Conservation (phyloP, 352 stramenopile species). For the Globisporangium alternatum region DNA sequence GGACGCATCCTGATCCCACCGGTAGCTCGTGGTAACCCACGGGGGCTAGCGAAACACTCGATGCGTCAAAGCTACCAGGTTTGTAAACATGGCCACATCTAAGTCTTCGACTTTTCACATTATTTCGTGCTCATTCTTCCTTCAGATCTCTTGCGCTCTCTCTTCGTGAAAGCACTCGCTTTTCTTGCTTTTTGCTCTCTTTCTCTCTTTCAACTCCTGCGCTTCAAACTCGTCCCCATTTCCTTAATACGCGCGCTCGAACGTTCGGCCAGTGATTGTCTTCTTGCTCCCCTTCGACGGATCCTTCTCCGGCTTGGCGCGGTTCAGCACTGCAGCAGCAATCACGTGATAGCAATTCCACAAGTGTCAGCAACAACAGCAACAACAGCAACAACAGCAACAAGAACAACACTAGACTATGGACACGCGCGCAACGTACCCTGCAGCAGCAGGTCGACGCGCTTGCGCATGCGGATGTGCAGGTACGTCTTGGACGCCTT, state of each 20-base stretch:
- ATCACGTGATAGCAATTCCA: neutral
- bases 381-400: neutral
- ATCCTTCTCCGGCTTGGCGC: slow-evolving; percentile 86
- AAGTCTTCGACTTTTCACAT: no score
- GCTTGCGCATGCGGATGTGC: slow-evolving; percentile 95
- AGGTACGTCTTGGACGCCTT: slow-evolving; percentile 96
- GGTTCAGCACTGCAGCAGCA: slow-evolving; percentile 80
- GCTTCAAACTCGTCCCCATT: neutral
- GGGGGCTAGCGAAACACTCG: no score
- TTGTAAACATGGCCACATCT: no score
- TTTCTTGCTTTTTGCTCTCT: no score
- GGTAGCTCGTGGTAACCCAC: no score
- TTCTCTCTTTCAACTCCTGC: neutral
- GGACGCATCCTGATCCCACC: no score
- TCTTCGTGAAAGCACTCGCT: no score
- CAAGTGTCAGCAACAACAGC: neutral
- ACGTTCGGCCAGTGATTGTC: slow-evolving; percentile 90
- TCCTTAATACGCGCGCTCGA: slow-evolving; percentile 60
- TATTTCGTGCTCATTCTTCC: no score
- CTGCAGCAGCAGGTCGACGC: slow-evolving; percentile 90
- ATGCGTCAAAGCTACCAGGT: no score
- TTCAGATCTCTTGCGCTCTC: neutral
- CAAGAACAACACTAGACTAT: neutral
- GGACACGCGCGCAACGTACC: slow-evolving; percentile 28
- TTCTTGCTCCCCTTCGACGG: slow-evolving; percentile 90